phyloP scores from a whole-genome alignment of 2,329 filamentous ascomycete species.

The Exophiala sp. region DNA sequence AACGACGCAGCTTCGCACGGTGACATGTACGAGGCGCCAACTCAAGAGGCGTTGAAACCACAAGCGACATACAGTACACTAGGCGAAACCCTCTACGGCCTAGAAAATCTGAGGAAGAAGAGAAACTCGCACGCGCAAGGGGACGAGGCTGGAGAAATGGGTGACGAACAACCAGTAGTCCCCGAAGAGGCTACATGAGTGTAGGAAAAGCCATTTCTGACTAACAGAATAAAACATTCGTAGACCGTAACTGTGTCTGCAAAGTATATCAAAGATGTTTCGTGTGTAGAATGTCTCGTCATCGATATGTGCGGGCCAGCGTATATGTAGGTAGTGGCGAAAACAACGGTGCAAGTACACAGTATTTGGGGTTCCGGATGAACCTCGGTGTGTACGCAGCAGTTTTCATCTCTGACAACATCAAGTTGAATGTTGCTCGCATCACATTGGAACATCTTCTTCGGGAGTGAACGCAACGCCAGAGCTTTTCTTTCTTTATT shows the following conservation, averaged over 20 bases:
- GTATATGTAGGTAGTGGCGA: too few species aligned
- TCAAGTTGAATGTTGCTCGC: too few species aligned
- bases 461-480: background rate
- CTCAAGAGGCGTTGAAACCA: constrained; percentile 1
- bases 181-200: background rate
- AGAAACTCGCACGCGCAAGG: constrained; percentile 21
- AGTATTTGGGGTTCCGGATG: too few species aligned
- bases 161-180: background rate
- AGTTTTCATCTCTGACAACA: too few species aligned
- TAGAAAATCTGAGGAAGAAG: constrained; percentile 40
- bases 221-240: too few species aligned
- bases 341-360: too few species aligned
- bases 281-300: too few species aligned
- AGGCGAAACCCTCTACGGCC: constrained; percentile 33
- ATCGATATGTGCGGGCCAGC: too few species aligned
- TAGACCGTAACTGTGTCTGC: background rate
- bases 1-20: constrained; percentile 7
- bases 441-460: background rate
- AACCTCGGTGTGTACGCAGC: too few species aligned
- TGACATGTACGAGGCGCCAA: constrained; percentile 2
- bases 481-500: background rate
- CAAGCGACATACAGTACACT: constrained; percentile 23
- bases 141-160: constrained; percentile 13
- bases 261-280: too few species aligned
- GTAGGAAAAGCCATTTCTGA: too few species aligned